These are phyloP conservation scores for Carex parvula DNA, from an alignment of 176 grass and related monocot species.

Conservation along the genomic window DNA sequence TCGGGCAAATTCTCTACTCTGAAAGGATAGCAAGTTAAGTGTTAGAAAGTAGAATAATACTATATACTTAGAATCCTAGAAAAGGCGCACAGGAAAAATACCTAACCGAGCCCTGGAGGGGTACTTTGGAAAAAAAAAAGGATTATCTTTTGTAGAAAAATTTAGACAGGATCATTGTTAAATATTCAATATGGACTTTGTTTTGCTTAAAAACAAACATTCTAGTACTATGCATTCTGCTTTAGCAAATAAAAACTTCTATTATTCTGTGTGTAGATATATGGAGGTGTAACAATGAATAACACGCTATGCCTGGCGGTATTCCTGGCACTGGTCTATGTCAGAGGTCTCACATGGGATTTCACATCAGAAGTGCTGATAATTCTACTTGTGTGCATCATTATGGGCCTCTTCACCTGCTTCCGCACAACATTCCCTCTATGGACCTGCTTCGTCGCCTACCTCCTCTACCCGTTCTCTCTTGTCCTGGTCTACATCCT, in stretches of 20 bases:
- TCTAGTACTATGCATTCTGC: neutral
- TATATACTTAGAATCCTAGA: neutral
- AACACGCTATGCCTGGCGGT: slow-evolving; percentile 87
- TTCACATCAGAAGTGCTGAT: slow-evolving; percentile 89
- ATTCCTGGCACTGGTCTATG: slow-evolving; percentile 79
- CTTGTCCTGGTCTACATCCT: slow-evolving; percentile 72
- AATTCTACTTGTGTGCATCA: slow-evolving; percentile 70
- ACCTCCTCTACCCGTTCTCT: slow-evolving; percentile 64
- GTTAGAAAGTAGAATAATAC: neutral
- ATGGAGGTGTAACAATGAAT: slow-evolving; percentile 95
- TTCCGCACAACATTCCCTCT: slow-evolving; percentile 85
- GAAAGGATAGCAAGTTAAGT: neutral
- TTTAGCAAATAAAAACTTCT: neutral
- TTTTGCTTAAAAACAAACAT: neutral
- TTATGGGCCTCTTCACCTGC: slow-evolving; percentile 91
- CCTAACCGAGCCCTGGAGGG: neutral
- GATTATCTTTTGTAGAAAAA: neutral
- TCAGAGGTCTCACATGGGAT: slow-evolving; percentile 76
- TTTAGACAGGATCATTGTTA: neutral
- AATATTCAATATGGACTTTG: neutral
- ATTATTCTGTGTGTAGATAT: slow-evolving; percentile 44
- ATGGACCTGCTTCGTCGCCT: slow-evolving; percentile 84
- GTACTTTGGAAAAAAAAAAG: neutral
- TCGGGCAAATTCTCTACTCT: neutral
- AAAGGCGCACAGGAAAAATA: neutral